A percentile compares a stretch with the other conserved stretches of the same genome.
Conservation (phyloP, 2,329 filamentous ascomycete species). For the Microdochium nivale region DNA sequence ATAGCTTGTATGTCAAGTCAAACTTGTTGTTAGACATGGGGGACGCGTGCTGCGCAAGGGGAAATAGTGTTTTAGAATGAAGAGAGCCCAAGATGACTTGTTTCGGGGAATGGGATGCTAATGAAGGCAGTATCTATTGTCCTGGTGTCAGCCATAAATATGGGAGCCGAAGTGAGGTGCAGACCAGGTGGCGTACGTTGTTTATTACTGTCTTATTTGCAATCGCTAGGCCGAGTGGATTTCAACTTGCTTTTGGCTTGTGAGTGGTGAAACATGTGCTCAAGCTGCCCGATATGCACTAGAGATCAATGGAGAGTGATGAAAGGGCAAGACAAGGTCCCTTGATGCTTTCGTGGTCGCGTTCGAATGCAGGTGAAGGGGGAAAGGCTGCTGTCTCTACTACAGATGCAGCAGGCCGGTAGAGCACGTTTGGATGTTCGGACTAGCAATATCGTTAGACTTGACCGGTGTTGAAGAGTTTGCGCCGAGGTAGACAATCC, state of each 20-base stretch:
- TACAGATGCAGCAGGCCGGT: neutral
- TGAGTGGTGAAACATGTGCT: neutral
- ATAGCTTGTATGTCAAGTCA: conserved; percentile 48
- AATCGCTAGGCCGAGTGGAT: neutral
- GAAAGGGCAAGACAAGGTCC: neutral
- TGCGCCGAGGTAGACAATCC: too few species aligned
- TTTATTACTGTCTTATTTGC: neutral
- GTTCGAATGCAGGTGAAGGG: neutral
- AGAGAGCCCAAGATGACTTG: conserved; percentile 21
- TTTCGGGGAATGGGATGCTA: conserved; percentile 25
- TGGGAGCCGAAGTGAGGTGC: neutral
- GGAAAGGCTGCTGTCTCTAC: neutral
- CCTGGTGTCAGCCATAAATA: neutral
- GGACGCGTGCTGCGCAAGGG: conserved; percentile 14
- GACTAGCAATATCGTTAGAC: too few species aligned
- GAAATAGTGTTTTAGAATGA: conserved; percentile 20
- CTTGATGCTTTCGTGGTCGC: neutral
- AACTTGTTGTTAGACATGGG: conserved; percentile 53
- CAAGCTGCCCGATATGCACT: neutral
- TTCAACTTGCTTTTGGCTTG: neutral
- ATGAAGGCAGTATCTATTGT: conserved; percentile 10
- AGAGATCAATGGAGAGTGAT: neutral
- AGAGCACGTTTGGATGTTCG: neutral
- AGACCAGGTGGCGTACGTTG: neutral
- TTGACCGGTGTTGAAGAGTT: too few species aligned